Evolutionary conservation across 2,329 filamentous ascomycete genomes (phyloP).

Genomic region (Apiospora aurea): DNA sequence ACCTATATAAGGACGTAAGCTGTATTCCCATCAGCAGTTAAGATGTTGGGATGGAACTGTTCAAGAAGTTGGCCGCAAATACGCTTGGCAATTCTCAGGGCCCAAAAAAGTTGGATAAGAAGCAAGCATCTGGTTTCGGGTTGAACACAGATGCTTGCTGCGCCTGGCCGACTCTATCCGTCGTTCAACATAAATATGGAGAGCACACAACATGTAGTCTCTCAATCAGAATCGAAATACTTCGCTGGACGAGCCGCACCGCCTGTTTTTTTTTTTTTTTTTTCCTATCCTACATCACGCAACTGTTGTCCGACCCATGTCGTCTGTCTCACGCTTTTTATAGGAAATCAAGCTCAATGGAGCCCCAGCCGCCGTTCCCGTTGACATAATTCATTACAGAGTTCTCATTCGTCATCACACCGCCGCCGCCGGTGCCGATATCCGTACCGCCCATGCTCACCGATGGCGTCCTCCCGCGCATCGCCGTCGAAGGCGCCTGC

Average conservation of each 20-base stretch:
- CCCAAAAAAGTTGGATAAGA: neutral
- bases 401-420: neutral
- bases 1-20: neutral
- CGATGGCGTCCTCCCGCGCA: neutral
- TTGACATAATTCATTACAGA: slow-evolving; percentile 22
- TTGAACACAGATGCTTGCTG: neutral
- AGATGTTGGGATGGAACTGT: neutral
- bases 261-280: too few relatives aligned
- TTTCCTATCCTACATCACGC: neutral
- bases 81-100: neutral
- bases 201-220: neutral
- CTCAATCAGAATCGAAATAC: neutral
- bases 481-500: neutral
- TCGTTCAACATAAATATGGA: neutral
- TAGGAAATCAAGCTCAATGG: slow-evolving; percentile 24
- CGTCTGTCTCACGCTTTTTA: neutral
- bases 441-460: slow-evolving; percentile 19
- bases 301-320: neutral
- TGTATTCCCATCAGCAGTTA: neutral
- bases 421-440: neutral
- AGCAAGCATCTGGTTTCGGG: neutral
- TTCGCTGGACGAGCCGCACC: neutral
- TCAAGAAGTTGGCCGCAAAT: neutral
- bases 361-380: neutral
- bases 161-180: neutral